Percentiles rank a stretch among this genome's conserved stretches.
phyloP scores from a whole-genome alignment of 805 yeast genomes.

The Nakazawaea populi region DNA sequence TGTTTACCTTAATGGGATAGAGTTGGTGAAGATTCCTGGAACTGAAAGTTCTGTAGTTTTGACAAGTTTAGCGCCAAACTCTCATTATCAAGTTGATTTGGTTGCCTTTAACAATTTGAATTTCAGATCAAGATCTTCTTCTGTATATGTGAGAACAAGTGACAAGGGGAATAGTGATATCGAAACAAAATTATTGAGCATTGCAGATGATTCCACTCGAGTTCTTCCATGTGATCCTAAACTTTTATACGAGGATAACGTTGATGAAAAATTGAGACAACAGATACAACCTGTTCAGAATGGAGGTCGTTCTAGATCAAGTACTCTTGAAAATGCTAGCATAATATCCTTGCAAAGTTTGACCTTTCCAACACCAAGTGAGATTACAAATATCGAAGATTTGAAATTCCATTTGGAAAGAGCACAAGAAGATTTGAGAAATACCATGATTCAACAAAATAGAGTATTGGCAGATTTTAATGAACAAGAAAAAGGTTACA shows the following conservation, averaged over 20 bases:
- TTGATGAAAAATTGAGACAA: conserved; percentile 22
- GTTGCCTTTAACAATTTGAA: conserved; percentile 33
- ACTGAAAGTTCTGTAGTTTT: conserved; percentile 29
- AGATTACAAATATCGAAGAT: conserved; percentile 35
- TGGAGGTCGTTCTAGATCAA: conserved; percentile 27
- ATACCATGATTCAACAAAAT: conserved; percentile 26
- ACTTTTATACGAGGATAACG: conserved; percentile 18
- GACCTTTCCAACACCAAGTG: conserved; percentile 4
- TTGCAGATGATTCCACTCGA: not conserved
- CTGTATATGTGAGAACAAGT: conserved; percentile 35
- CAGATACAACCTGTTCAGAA: conserved; percentile 10
- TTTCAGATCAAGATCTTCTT: conserved; percentile 34
- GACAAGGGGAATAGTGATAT: conserved; percentile 14
- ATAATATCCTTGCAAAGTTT: conserved; percentile 7
- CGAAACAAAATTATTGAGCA: conserved; percentile 15
- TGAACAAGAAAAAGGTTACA: conserved; percentile 30
- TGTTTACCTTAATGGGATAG: conserved; percentile 34
- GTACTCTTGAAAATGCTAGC: conserved; percentile 25
- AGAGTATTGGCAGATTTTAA: conserved; percentile 28
- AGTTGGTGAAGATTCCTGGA: conserved; percentile 28
- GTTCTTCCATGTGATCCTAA: conserved; percentile 8
- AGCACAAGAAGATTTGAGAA: conserved; percentile 34
- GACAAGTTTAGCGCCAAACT: conserved; percentile 25
- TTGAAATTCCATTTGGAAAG: conserved; percentile 34
- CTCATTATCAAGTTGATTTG: conserved; percentile 36